Evolutionary conservation across 805 yeast genomes (phyloP), one percentile per base, ranked within the genome.

Genomic region (Candida taoyuanica): DNA sequence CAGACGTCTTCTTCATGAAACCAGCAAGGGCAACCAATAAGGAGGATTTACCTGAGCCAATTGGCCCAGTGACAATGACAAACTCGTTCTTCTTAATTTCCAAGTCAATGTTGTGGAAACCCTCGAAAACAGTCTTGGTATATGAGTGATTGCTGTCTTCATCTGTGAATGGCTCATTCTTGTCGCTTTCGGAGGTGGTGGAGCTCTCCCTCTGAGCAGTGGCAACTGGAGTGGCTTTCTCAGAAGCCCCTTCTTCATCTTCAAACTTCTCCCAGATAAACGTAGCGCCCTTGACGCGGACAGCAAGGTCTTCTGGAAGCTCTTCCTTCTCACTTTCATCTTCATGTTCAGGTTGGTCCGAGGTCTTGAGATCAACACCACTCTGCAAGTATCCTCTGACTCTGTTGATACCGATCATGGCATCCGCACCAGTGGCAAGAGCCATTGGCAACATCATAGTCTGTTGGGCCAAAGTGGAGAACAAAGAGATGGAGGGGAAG

Each of bases 11-110:
- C 6, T 66, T 65, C 84, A 85, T 83, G 41, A 73, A 68, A 0
- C 91, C 91, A 5, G 83, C 62, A 12, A 85, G 53, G 0, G 89
- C 87, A 46, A 66, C 66, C 34, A 85, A 65, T 18, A 85, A 62
- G 0, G 89, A 81, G 0, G 88, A 67, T 56, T 85, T 85, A 33
- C 95, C 94, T 3, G 83, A 68, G 1, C 94, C 94, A 50, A 85
- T 82, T 3, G 77, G 54, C 24, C 95, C 95, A 0, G 91, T 83
- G 18, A 85, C 70, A 42, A 83, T 82, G 7, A 85, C 63, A 40
- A 85, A 79, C 54, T 83, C 89, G 16, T 80, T 80, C 34, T 69
- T 71, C 30, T 66, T 58, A 41, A 83, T 64, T 0, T 62, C 49
- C 23, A 44, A 15, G 24, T 33, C 24, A 31, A 46, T 41, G 38